Evolutionary conservation across 139 green algal genomes (phyloP).

Genomic region (Chlorella sp.): DNA sequence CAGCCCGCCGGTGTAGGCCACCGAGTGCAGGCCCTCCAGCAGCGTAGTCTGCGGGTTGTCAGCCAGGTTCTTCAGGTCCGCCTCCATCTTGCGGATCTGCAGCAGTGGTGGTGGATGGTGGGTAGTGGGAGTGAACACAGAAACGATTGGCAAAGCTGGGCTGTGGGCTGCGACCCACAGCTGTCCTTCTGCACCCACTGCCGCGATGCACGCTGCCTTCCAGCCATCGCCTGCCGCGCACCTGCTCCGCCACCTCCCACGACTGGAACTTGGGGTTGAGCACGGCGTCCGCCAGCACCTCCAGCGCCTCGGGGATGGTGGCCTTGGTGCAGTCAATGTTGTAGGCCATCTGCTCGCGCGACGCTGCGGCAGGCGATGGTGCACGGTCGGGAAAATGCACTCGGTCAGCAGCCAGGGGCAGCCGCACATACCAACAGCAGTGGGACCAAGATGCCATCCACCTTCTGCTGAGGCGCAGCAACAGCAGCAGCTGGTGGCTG

Average conservation of each 20-base stretch:
- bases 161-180: too few species aligned
- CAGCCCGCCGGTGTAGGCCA: constrained; percentile 84
- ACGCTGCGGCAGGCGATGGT: background rate
- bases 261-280: constrained; percentile 86
- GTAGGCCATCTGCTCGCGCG: constrained; percentile 83
- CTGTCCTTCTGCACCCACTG: too few species aligned
- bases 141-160: too few species aligned
- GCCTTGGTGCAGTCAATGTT: constrained; percentile 89
- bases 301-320: constrained; percentile 82
- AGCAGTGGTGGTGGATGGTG: too few species aligned
- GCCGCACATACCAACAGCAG: too few species aligned
- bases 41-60: constrained; percentile 77
- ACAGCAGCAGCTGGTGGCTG: background rate
- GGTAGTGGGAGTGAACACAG: too few species aligned
- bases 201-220: background rate
- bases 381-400: background rate
- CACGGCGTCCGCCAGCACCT: constrained; percentile 92
- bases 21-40: constrained; percentile 77
- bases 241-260: constrained; percentile 78
- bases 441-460: too few species aligned
- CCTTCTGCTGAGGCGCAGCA: background rate
- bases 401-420: background rate
- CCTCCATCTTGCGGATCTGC: constrained; percentile 64
- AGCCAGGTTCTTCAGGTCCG: constrained; percentile 68
- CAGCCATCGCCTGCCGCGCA: too few species aligned